Conservation (phyloP, 1,284 basidiomycete species). For the Ustilago hordei region DNA sequence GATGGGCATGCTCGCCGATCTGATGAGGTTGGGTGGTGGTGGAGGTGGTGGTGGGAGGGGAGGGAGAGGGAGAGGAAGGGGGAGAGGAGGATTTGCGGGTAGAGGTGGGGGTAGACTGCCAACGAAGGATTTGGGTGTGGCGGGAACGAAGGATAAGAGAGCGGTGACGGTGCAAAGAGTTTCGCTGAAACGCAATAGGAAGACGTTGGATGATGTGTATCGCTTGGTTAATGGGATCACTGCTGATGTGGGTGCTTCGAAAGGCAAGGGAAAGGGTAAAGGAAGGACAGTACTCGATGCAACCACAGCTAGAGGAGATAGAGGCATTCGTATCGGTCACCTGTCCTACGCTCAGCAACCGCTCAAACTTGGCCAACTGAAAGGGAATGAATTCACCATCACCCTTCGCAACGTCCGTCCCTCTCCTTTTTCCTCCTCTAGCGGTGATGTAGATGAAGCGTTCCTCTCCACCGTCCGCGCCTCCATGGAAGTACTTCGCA, state of each 20-base stretch:
- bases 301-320: conserved; percentile 42
- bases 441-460: neutral
- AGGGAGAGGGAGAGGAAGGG: conserved; percentile 36
- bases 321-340: conserved; percentile 89
- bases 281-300: conserved; percentile 45
- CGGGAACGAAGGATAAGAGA: conserved; percentile 98
- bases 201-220: conserved; percentile 83
- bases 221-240: conserved; percentile 74
- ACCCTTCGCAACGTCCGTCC: conserved; percentile 80
- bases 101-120: conserved; percentile 33
- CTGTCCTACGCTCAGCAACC: conserved; percentile 83
- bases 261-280: conserved; percentile 28
- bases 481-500: conserved; percentile 83
- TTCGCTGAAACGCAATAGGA: conserved; percentile 81
- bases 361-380: conserved; percentile 91
- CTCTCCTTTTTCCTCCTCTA: conserved; percentile 14
- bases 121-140: conserved; percentile 79
- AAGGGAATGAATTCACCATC: conserved; percentile 95
- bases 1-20: conserved; percentile 77
- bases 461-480: conserved; percentile 75
- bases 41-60: conserved; percentile 35
- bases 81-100: conserved; percentile 29
- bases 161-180: conserved; percentile 95
- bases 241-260: conserved; percentile 45
- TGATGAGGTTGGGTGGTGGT: conserved; percentile 69